Conservation (phyloP, 1,139 yeast species). For the Kodamaea sp. region DNA sequence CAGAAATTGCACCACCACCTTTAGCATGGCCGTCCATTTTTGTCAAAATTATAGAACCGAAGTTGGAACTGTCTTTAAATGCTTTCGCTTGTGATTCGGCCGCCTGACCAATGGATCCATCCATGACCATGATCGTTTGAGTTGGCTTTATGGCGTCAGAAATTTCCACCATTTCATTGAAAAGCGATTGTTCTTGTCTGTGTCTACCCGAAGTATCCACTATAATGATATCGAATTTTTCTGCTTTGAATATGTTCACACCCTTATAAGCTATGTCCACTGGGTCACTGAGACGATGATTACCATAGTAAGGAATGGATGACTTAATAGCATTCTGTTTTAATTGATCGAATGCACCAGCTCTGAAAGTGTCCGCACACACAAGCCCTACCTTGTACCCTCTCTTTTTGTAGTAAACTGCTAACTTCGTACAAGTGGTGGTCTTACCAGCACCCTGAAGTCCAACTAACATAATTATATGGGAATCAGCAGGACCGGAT, state of each 20-base stretch:
- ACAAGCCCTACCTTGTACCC: conserved; percentile 95
- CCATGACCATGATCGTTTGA: conserved; percentile 96
- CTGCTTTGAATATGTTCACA: conserved; percentile 87
- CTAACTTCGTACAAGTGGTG: conserved; percentile 94
- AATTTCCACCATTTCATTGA: conserved; percentile 93
- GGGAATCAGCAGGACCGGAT: conserved; percentile 29
- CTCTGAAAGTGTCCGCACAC: conserved; percentile 98
- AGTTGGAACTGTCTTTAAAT: conserved; percentile 87
- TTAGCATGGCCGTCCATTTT: conserved; percentile 99
- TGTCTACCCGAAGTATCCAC: conserved; percentile 99
- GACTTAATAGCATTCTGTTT: conserved; percentile 97
- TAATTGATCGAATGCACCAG: conserved; percentile 98
- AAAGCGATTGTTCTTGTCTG: conserved; percentile 89
- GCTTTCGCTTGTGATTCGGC: conserved; percentile 95
- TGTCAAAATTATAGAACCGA: conserved; percentile 93
- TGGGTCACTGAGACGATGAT: conserved; percentile 94
- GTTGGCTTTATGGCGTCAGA: conserved; percentile 83
- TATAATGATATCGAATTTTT: conserved; percentile 87
- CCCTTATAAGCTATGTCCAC: conserved; percentile 90
- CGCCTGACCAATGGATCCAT: conserved; percentile 97
- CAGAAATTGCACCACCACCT: conserved; percentile 99
- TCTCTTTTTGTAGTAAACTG: conserved; percentile 89
- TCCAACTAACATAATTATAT: conserved; percentile 95
- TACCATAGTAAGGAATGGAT: conserved; percentile 90
- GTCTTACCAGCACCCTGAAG: conserved; percentile 99